Evolutionary conservation across 768 basidiomycete species (phyloP), one percentile per base, ranked within the genome.

Genomic region (Fibroporia radiculosa): DNA sequence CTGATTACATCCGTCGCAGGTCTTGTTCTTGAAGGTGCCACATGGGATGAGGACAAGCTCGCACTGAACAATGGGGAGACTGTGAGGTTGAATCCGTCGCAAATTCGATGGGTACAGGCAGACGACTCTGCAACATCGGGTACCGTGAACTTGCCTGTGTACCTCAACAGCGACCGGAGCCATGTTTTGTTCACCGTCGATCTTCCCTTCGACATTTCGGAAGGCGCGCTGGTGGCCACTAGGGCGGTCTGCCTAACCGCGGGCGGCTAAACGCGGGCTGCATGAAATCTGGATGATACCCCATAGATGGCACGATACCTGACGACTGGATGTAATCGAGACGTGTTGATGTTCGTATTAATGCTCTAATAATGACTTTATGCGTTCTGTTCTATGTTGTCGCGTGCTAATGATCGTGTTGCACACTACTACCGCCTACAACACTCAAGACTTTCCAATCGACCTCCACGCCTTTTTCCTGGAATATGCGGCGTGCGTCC

Each of bases 131-230:
- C 62, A 4, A 57, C 58, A 27, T 58, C 59, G 26, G 66, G 65
- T 41, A 54, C 77, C 44, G 86, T 93, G 56, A 86, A 82, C 52
- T 68, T 98, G 18, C 95, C 93, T 0, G 88, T 96, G 34, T 98
- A 96, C 63, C 76, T 97, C 60, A 96, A 97, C 64, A 72, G 74
- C 52, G 86, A 91, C 66, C 77, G 93, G 40, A 85, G 80, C 59
- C 89, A 92, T 56, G 87, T 95, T 26, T 66, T 98, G 57, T 93
- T 96, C 68, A 91, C 87, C 1, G 82, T 95, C 27, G 78, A 89
- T 54, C 62, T 98, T 45, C 84, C 86, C 16, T 84, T 91, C 53
- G 84, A 84, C 48, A 72, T 63, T 49, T 74, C 70, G 32, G 79
- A 80, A 0, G 73, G 79, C 24, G 71, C 81, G 28, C 62, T 89